phyloP scores from a whole-genome alignment of 768 basidiomycete genomes.

The Suillus subluteus region DNA sequence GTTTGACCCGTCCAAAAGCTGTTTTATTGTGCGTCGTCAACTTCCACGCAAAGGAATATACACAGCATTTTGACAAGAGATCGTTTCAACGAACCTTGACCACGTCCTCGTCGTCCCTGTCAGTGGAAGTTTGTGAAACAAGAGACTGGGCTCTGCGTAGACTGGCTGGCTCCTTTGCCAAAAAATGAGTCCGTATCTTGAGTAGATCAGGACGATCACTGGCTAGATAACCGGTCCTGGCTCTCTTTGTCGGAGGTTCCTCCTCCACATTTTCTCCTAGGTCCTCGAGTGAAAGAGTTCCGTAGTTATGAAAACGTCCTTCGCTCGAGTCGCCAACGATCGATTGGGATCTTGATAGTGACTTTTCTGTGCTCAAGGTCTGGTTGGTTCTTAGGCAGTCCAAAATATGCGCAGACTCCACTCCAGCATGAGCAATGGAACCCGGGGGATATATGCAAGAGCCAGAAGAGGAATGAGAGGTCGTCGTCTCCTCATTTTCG shows the following conservation, averaged over 20 bases:
- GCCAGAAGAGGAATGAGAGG: background rate
- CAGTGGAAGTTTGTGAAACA: slow-evolving; percentile 32
- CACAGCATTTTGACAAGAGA: background rate
- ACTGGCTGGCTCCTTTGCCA: slow-evolving; percentile 42
- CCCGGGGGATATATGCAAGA: background rate
- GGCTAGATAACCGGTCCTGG: slow-evolving; percentile 16
- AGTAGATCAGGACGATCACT: slow-evolving; percentile 4
- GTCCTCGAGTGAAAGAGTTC: background rate
- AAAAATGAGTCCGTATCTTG: slow-evolving; percentile 16
- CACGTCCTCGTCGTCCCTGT: slow-evolving; percentile 16
- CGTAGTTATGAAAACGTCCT: background rate
- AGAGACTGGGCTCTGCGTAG: slow-evolving; percentile 44
- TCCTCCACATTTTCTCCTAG: background rate
- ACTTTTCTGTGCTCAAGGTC: background rate
- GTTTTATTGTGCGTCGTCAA: slow-evolving; percentile 17
- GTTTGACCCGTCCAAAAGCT: slow-evolving; percentile 4
- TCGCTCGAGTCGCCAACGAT: background rate
- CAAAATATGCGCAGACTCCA: too few relatives aligned
- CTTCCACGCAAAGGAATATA: slow-evolving; percentile 6
- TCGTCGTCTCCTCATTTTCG: background rate
- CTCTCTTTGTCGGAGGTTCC: slow-evolving; percentile 20
- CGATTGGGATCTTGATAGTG: background rate
- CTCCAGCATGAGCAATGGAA: background rate
- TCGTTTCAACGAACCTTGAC: slow-evolving; percentile 15
- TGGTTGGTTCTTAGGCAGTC: background rate